These are phyloP conservation scores for Eleusine indica DNA, from an alignment of 176 grass and related monocot genomes.

Conservation along the genomic window DNA sequence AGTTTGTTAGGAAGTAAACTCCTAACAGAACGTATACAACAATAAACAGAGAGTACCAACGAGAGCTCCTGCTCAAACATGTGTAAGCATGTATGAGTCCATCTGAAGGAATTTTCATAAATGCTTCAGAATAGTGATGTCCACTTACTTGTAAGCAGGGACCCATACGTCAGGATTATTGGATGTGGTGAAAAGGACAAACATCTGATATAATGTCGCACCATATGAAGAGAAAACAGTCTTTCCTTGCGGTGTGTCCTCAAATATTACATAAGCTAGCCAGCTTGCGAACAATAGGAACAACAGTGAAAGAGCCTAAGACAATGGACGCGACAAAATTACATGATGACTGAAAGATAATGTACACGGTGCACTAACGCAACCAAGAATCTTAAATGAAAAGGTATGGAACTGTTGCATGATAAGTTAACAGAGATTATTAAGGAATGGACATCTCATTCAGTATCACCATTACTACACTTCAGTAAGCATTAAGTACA, in stretches of 20 bases:
- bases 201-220: slow-evolving; percentile 94
- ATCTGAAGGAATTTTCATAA: slow-evolving; percentile 42
- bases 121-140: slow-evolving; percentile 36
- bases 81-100: slow-evolving; percentile 23
- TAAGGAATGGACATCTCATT: slow-evolving; percentile 21
- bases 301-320: slow-evolving; percentile 80
- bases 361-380: neutral
- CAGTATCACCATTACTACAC: slow-evolving; percentile 26
- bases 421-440: neutral
- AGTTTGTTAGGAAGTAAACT: slow-evolving; percentile 99
- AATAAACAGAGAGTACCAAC: slow-evolving; percentile 90
- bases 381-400: slow-evolving; percentile 26
- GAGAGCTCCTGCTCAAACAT: slow-evolving; percentile 78
- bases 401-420: neutral
- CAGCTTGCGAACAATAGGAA: slow-evolving; percentile 96
- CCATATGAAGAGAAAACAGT: slow-evolving; percentile 75
- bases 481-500: neutral
- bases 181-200: slow-evolving; percentile 96
- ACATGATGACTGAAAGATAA: slow-evolving; percentile 27
- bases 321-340: slow-evolving; percentile 22
- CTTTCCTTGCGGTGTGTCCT: slow-evolving; percentile 88
- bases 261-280: slow-evolving; percentile 96
- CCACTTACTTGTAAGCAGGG: slow-evolving; percentile 96
- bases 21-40: slow-evolving; percentile 87
- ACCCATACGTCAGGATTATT: slow-evolving; percentile 99